Evolutionary conservation across 2,329 filamentous ascomycete species (phyloP).

Genomic region (Diaporthe eres): DNA sequence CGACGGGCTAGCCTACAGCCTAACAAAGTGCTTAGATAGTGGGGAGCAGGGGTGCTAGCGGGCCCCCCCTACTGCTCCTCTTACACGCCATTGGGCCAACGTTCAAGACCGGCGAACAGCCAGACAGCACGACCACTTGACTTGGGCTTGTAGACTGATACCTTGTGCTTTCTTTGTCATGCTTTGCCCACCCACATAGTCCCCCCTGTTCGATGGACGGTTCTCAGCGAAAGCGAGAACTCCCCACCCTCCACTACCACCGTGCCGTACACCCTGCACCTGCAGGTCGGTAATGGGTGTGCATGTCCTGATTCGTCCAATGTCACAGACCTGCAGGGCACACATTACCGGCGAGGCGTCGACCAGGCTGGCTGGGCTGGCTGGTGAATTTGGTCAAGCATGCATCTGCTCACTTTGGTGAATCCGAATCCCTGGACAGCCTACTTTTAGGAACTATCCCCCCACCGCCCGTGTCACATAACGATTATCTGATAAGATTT

Average conservation of each 20-base stretch:
- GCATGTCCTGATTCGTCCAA: slow-evolving; percentile 17
- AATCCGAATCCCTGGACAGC: not conserved
- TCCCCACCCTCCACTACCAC: not conserved
- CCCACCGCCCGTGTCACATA: slow-evolving; percentile 22
- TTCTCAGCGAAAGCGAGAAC: slow-evolving; percentile 13
- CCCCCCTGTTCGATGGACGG: not conserved
- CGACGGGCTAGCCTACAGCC: not conserved
- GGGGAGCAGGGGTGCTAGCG: slow-evolving; percentile 14
- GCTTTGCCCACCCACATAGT: not conserved
- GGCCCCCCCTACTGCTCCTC: not conserved
- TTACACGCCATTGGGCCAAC: slow-evolving; percentile 23
- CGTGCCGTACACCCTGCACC: not conserved
- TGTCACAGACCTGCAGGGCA: slow-evolving; percentile 23
- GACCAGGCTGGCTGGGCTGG: not conserved
- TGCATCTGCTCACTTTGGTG: slow-evolving; percentile 5
- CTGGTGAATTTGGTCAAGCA: not conserved
- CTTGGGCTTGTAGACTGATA: not conserved
- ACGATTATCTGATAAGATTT: slow-evolving; percentile 37
- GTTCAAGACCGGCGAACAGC: not conserved
- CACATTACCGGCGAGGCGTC: not conserved
- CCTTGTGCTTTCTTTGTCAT: slow-evolving; percentile 1
- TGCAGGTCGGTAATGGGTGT: not conserved
- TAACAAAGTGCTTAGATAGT: not conserved
- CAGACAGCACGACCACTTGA: not conserved
- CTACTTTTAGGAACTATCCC: not conserved